Conservation (phyloP, 371 early-diverging fungal genomes). For the Actinomucor elegans region DNA sequence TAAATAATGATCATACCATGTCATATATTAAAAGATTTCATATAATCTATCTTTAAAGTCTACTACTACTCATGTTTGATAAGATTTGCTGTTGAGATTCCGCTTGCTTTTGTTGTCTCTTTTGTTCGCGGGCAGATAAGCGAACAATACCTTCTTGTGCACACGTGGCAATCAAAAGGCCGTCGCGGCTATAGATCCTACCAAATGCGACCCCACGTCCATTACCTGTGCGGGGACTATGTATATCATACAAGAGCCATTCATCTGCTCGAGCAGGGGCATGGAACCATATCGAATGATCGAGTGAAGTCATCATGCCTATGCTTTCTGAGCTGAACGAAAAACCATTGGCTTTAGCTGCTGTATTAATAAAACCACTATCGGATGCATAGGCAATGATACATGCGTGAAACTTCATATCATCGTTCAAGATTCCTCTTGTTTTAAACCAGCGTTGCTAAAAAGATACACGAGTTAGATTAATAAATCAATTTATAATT, state of each 20-base stretch:
- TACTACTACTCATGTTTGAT: background rate
- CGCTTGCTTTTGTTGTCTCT: constrained; percentile 6
- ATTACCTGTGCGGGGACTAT: constrained; percentile 63
- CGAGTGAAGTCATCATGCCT: constrained; percentile 78
- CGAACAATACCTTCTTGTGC: constrained; percentile 75
- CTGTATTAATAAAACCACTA: constrained; percentile 18
- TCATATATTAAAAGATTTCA: too few relatives aligned
- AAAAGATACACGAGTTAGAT: background rate
- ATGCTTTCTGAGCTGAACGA: constrained; percentile 49
- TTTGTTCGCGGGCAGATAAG: constrained; percentile 20
- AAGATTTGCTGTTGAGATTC: background rate
- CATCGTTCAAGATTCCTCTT: constrained; percentile 65
- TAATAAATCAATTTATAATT: background rate
- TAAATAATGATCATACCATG: too few relatives aligned
- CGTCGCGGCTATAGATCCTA: constrained; percentile 76
- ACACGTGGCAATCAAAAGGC: constrained; percentile 72
- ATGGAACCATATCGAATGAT: constrained; percentile 93
- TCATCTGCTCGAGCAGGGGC: constrained; percentile 85
- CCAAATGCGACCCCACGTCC: constrained; percentile 84
- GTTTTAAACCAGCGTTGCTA: constrained; percentile 71
- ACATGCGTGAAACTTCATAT: constrained; percentile 68
- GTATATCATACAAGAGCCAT: constrained; percentile 76
- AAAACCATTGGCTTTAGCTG: constrained; percentile 18
- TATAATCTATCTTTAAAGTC: too few relatives aligned
- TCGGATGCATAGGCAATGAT: constrained; percentile 47